phyloP scores from a whole-genome alignment of 2,329 filamentous ascomycete genomes.

The Diaporthe helianthi region DNA sequence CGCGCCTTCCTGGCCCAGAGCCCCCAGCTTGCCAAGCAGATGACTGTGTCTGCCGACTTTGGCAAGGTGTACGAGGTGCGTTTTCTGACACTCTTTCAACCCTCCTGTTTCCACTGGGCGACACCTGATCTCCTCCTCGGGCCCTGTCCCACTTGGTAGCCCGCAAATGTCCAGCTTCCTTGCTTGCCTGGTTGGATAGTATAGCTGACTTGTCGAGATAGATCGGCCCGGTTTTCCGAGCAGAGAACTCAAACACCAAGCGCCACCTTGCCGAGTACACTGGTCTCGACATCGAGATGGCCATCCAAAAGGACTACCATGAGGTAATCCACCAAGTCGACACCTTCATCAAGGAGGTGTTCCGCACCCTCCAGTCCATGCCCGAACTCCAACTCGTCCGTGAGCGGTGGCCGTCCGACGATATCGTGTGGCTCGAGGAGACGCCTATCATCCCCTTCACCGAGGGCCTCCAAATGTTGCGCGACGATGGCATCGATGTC shows the following conservation, averaged over 20 bases:
- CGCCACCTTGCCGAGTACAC: conserved; percentile 95
- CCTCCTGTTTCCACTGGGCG: neutral
- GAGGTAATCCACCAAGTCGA: conserved; percentile 85
- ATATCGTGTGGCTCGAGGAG: conserved; percentile 85
- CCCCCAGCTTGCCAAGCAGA: conserved; percentile 91
- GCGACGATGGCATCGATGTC: conserved; percentile 76
- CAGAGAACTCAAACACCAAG: conserved; percentile 95
- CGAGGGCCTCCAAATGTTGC: conserved; percentile 82
- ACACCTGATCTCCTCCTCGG: too few species aligned
- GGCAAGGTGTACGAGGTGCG: conserved; percentile 80
- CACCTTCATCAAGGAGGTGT: conserved; percentile 74
- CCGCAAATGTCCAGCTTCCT: too few species aligned
- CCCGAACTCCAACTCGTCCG: conserved; percentile 82
- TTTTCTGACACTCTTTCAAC: conserved; percentile 4
- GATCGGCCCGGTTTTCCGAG: conserved; percentile 88
- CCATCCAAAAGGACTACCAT: conserved; percentile 86
- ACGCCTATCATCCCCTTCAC: conserved; percentile 83
- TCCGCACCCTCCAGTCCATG: conserved; percentile 65
- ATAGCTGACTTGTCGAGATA: conserved; percentile 30
- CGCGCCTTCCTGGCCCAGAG: conserved; percentile 90
- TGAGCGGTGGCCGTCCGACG: conserved; percentile 83
- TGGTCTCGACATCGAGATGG: conserved; percentile 91
- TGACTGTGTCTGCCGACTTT: conserved; percentile 89
- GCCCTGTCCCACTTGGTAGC: neutral
- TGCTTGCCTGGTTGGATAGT: neutral